These are phyloP conservation scores for Neocatenulostroma microsporum DNA, from an alignment of 2,329 filamentous ascomycete genomes.

Conservation along the genomic window DNA sequence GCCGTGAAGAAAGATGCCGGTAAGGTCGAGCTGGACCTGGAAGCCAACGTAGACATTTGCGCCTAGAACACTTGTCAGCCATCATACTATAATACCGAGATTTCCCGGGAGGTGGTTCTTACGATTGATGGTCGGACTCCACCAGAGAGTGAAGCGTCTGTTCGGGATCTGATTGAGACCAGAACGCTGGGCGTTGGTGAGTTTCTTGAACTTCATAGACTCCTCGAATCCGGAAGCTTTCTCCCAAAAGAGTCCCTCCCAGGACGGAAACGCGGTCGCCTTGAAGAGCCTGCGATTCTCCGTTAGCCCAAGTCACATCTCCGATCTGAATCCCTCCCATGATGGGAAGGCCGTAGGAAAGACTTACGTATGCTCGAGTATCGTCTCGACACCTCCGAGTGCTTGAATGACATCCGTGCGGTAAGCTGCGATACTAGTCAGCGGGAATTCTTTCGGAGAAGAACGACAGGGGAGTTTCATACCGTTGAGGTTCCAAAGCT, in stretches of 20 bases:
- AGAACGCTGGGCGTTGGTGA: conserved; percentile 92
- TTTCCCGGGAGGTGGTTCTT: background rate
- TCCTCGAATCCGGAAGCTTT: conserved; percentile 23
- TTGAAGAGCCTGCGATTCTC: conserved; percentile 65
- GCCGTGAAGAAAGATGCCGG: conserved; percentile 96
- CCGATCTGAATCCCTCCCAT: too few relatives aligned
- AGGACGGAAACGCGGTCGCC: conserved; percentile 90
- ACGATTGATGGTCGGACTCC: conserved; percentile 52
- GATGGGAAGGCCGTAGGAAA: too few relatives aligned
- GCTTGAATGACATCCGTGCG: conserved; percentile 96
- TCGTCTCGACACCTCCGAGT: conserved; percentile 92
- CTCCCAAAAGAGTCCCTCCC: conserved; percentile 84
- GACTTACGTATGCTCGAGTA: conserved; percentile 54
- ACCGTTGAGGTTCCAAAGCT: conserved; percentile 89
- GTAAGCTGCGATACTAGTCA: conserved; percentile 54
- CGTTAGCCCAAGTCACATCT: too few relatives aligned
- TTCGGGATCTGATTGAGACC: conserved; percentile 99
- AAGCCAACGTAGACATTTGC: conserved; percentile 99
- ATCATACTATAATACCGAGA: conserved; percentile 1
- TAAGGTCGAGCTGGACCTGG: conserved; percentile 95
- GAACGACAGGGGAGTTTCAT: background rate
- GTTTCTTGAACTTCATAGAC: conserved; percentile 83
- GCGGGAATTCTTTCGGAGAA: background rate
- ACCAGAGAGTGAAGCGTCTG: conserved; percentile 96
- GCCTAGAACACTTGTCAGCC: conserved; percentile 9